Conservation (phyloP, 176 grass and related monocot genomes). For the Phragmites australis region DNA sequence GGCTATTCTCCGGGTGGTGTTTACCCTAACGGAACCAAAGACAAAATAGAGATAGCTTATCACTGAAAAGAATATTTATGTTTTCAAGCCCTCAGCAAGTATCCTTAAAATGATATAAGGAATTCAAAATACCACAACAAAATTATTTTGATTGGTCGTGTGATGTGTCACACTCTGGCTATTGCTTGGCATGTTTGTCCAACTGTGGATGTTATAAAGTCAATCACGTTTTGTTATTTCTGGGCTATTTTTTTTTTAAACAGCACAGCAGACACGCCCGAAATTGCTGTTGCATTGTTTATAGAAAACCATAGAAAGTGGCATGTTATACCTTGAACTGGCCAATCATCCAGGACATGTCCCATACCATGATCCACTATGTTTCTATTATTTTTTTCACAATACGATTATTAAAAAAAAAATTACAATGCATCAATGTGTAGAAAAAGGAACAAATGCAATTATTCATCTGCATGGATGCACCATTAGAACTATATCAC, state of each 20-base stretch:
- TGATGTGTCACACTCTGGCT: neutral
- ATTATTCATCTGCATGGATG: constrained; percentile 2
- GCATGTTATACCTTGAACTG: neutral
- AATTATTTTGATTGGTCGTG: neutral
- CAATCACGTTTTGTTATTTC: neutral
- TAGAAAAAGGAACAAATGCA: neutral
- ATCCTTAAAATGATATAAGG: constrained; percentile 1
- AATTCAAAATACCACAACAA: constrained; percentile 8
- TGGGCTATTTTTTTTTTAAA: constrained; percentile 8
- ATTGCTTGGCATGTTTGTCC: constrained; percentile 15
- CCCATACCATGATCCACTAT: neutral
- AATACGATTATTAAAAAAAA: constrained; percentile 5
- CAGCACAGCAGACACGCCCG: neutral
- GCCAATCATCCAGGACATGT: constrained; percentile 20
- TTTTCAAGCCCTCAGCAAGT: constrained; percentile 6
- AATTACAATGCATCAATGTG: neutral
- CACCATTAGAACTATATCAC: constrained; percentile 3
- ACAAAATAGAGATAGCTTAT: neutral
- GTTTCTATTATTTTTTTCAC: constrained; percentile 16
- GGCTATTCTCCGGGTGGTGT: too few relatives aligned
- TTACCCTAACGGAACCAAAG: too few relatives aligned
- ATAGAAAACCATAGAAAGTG: neutral
- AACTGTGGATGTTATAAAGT: constrained; percentile 16
- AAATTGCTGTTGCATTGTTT: neutral
- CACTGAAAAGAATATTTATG: neutral